phyloP scores from a whole-genome alignment of 2,329 filamentous ascomycete species.

The Colletotrichum godetiae region DNA sequence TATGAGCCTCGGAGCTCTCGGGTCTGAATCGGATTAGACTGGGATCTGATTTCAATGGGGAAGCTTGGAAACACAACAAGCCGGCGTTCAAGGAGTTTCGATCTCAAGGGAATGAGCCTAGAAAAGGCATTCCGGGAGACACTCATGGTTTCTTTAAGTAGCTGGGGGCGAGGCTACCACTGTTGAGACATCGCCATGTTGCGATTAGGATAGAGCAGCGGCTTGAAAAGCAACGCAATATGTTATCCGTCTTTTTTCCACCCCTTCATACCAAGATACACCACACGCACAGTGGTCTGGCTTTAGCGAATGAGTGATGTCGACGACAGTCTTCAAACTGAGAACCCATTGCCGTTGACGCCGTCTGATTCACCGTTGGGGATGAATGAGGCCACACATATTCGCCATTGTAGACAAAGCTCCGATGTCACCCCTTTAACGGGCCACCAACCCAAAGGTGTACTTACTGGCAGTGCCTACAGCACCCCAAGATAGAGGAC shows the following conservation, averaged over 20 bases:
- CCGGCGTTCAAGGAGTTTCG: constrained; percentile 22
- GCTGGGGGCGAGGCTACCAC: neutral
- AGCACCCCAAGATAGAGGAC: neutral
- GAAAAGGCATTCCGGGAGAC: neutral
- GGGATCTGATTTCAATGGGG: neutral
- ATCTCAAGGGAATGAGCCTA: neutral
- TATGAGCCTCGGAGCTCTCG: constrained; percentile 4
- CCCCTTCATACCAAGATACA: neutral
- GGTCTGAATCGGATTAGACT: constrained; percentile 1
- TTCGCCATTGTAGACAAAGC: neutral
- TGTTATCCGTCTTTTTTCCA: neutral
- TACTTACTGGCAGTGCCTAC: neutral
- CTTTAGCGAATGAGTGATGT: neutral
- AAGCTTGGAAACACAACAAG: constrained; percentile 9
- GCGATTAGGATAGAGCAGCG: neutral
- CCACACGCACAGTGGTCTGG: neutral
- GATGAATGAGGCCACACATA: neutral
- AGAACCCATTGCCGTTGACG: neutral
- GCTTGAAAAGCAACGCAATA: neutral
- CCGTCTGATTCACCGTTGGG: neutral
- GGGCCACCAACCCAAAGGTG: neutral
- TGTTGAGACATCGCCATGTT: neutral
- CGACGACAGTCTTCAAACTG: neutral
- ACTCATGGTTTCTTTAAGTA: neutral
- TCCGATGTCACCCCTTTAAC: neutral